Evolutionary conservation across 345 rosid genomes (phyloP).

Genomic region (Hibiscus tridactylites): DNA sequence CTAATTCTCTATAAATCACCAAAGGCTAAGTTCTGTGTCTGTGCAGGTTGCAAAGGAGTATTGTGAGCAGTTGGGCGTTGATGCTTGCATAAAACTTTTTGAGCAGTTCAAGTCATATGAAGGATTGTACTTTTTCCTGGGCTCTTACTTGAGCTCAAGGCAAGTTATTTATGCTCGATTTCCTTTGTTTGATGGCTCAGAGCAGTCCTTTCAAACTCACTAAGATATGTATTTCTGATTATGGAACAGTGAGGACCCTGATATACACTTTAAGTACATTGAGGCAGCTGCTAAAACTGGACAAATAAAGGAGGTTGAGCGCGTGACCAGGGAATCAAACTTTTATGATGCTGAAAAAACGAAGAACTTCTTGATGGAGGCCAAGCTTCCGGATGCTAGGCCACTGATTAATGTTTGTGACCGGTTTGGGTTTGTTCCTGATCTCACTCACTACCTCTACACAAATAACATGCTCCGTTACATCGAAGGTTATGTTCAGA

Average conservation of each 20-base stretch:
- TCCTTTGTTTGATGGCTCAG: slow-evolving; percentile 6
- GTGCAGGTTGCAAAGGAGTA: slow-evolving; percentile 94
- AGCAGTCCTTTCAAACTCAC: not conserved
- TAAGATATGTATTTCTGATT: not conserved
- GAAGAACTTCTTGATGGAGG: slow-evolving; percentile 96
- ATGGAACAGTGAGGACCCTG: slow-evolving; percentile 89
- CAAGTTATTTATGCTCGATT: slow-evolving; percentile 15
- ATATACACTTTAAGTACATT: slow-evolving; percentile 93
- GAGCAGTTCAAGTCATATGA: slow-evolving; percentile 98
- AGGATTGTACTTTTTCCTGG: slow-evolving; percentile 94
- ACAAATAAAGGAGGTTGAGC: slow-evolving; percentile 98
- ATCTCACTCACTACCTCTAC: slow-evolving; percentile 95
- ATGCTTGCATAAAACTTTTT: slow-evolving; percentile 84
- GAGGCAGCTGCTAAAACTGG: slow-evolving; percentile 98
- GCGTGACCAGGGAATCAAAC: slow-evolving; percentile 94
- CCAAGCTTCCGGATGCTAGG: slow-evolving; percentile 99
- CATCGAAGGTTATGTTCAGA: slow-evolving; percentile 98
- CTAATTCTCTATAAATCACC: not conserved
- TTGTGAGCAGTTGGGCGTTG: slow-evolving; percentile 94
- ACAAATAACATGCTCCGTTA: slow-evolving; percentile 89
- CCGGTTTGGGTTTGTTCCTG: slow-evolving; percentile 95
- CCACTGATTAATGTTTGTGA: slow-evolving; percentile 97
- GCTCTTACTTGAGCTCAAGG: slow-evolving; percentile 97
- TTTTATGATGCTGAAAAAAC: slow-evolving; percentile 96
- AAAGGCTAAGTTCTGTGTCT: slow-evolving; percentile 16